Evolutionary conservation across 805 yeast species (phyloP).

Genomic region (Yarrowia sp.): DNA sequence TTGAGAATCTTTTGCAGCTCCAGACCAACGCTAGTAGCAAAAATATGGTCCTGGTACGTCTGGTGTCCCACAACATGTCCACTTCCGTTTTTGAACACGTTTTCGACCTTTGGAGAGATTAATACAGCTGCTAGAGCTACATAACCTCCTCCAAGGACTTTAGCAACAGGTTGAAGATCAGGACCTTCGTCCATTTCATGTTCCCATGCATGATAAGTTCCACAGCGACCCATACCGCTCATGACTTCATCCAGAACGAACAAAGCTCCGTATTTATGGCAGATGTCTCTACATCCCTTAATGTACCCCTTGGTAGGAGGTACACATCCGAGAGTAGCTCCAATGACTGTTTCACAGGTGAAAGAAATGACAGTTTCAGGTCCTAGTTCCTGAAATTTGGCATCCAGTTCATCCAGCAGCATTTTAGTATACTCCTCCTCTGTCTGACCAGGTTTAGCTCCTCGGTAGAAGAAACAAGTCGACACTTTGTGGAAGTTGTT

Average conservation of each 20-base stretch:
- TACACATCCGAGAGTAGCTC: slow-evolving; percentile 48
- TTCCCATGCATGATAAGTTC: slow-evolving; percentile 47
- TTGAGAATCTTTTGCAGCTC: slow-evolving; percentile 28
- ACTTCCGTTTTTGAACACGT: slow-evolving; percentile 1
- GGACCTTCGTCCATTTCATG: slow-evolving; percentile 46
- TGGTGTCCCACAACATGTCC: background rate
- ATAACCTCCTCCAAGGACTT: slow-evolving; percentile 42
- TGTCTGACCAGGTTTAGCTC: slow-evolving; percentile 41
- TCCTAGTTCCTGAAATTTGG: slow-evolving; percentile 44
- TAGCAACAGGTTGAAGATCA: slow-evolving; percentile 44
- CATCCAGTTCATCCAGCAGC: slow-evolving; percentile 45
- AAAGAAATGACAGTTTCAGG: slow-evolving; percentile 48
- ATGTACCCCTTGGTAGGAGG: slow-evolving; percentile 50
- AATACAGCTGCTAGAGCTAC: slow-evolving; percentile 43
- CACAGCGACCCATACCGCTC: slow-evolving; percentile 57
- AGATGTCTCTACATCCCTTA: slow-evolving; percentile 47
- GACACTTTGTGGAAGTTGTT: slow-evolving; percentile 14
- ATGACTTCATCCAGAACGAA: slow-evolving; percentile 55
- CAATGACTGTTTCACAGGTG: slow-evolving; percentile 49
- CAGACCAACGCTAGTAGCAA: background rate
- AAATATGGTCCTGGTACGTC: slow-evolving; percentile 22
- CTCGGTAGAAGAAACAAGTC: slow-evolving; percentile 33
- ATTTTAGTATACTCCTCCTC: slow-evolving; percentile 44
- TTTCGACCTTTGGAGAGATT: slow-evolving; percentile 13
- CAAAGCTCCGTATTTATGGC: slow-evolving; percentile 52